Evolutionary conservation across 2,329 filamentous ascomycete species (phyloP), one percentile per base, ranked within the genome.

Genomic region (Colletotrichum neosansevieriae): DNA sequence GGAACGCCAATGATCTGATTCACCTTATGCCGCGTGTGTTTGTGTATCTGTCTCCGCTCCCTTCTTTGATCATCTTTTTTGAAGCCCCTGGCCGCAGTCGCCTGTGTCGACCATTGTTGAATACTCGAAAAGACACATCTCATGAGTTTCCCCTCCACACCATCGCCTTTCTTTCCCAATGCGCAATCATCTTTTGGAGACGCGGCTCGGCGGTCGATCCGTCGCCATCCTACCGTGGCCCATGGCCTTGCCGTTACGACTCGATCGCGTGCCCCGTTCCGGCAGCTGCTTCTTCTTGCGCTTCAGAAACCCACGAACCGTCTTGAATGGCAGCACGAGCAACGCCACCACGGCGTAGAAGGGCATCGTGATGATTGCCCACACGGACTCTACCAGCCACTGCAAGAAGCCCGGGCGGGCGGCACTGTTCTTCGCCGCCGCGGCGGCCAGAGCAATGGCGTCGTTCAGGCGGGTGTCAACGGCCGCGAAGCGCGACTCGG

Each of bases 391-490:
- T 10, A 79, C 67, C n/a, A 78, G 47, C 77, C 81, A 82, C 7
- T 74, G 71, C 10, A 82, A 63, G 5, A 83, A 47, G 21, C 78
- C 78, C 73, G 77, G 78, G 53, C 78, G 77, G 4, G 77, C 74
- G 17, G 75, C 76, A 67, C 80, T 83, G 70, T 82, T 82, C 75
- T 84, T 86, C 10, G 90, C 90, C 1, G 92, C 92, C 0, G 91
- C 92, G 0, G 92, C 92, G 3, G 93, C 93, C n/a, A 98, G 83
- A 1, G 92, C 88, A 51, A 97, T 86, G 4, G 93, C 91, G 74
- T 97, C 94, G 70, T 90, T 88, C 13, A 97, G 79, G 40, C 91
- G 86, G 0, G 84, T 82, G 71, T 97, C 92, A 4, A 97, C 83
- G 19, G 89, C 86, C 45, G 88, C 86, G 66, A 98, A 87, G 24